Percentiles rank a stretch among this genome's conserved stretches.
phyloP scores from a whole-genome alignment of 2,329 filamentous ascomycete genomes.

The Neonectria magnoliae region DNA sequence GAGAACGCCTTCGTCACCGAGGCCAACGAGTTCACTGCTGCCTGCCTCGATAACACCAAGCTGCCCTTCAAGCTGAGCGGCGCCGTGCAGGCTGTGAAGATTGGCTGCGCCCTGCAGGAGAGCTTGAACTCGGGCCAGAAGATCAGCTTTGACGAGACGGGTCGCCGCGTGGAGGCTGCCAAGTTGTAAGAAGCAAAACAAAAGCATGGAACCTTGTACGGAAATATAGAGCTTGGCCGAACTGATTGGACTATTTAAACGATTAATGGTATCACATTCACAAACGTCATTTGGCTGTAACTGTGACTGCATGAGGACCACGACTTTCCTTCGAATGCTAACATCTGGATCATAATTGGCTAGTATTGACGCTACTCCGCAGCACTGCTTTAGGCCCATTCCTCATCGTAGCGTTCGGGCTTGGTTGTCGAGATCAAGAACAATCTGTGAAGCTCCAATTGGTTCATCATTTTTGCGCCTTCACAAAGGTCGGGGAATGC shows the following conservation, averaged over 20 bases:
- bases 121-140: slow-evolving; percentile 64
- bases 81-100: slow-evolving; percentile 68
- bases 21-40: slow-evolving; percentile 70
- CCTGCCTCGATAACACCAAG: slow-evolving; percentile 64
- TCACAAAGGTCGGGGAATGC: not conserved
- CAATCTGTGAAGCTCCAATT: not conserved
- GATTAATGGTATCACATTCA: slow-evolving; percentile 13
- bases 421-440: not conserved
- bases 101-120: slow-evolving; percentile 70
- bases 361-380: not conserved
- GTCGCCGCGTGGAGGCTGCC: slow-evolving; percentile 36
- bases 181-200: slow-evolving; percentile 31
- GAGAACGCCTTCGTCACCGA: slow-evolving; percentile 71
- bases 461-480: not conserved
- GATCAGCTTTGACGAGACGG: slow-evolving; percentile 66
- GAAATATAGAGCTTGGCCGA: slow-evolving; percentile 11
- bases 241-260: not conserved
- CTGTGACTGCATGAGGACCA: not conserved
- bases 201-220: not conserved
- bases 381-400: not conserved
- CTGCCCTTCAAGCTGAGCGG: slow-evolving; percentile 67
- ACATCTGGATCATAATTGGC: not conserved
- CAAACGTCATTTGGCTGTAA: not conserved
- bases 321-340: not conserved
- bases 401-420: not conserved